A percentile compares a stretch with the other conserved stretches of the same genome.
Evolutionary conservation across 139 green algal species (phyloP).

Genomic region (Tetraselmis striata): DNA sequence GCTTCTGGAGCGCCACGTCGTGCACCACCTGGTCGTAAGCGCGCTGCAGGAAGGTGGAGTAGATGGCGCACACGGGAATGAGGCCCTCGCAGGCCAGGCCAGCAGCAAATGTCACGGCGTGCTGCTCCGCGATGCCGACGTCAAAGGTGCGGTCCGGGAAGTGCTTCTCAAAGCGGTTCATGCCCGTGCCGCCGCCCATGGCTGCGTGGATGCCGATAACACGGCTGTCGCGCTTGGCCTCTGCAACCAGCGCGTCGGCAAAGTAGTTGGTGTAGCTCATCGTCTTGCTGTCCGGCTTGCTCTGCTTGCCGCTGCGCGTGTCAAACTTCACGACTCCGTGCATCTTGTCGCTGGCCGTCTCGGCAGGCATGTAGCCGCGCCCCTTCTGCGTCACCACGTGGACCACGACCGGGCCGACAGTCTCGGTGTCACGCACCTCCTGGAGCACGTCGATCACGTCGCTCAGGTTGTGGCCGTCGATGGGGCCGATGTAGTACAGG

Average conservation of each 20-base stretch:
- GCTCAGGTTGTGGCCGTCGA: slow-evolving; percentile 95
- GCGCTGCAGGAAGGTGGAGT: slow-evolving; percentile 97
- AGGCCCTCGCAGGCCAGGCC: slow-evolving; percentile 92
- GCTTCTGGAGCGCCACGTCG: slow-evolving; percentile 93
- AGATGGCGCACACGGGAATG: slow-evolving; percentile 91
- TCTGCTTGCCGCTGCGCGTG: slow-evolving; percentile 83
- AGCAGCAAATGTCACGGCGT: slow-evolving; percentile 93
- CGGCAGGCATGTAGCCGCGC: slow-evolving; percentile 85
- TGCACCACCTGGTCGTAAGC: slow-evolving; percentile 97
- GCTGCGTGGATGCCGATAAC: slow-evolving; percentile 94
- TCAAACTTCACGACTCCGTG: slow-evolving; percentile 98
- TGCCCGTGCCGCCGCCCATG: slow-evolving; percentile 96
- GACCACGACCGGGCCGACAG: slow-evolving; percentile 91
- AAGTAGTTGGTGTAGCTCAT: slow-evolving; percentile 97
- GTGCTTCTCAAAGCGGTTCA: slow-evolving; percentile 73
- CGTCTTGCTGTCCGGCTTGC: slow-evolving; percentile 60
- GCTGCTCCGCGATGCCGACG: slow-evolving; percentile 98
- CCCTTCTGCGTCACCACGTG: slow-evolving; percentile 98
- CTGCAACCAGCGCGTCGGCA: slow-evolving; percentile 90
- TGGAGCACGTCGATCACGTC: slow-evolving; percentile 77
- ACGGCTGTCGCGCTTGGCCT: slow-evolving; percentile 82
- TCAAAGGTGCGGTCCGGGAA: slow-evolving; percentile 91
- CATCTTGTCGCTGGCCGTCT: slow-evolving; percentile 91
- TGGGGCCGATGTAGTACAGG: slow-evolving; percentile 98
- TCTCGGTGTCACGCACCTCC: slow-evolving; percentile 89